Base-by-base conservation (phyloP, 371 early-diverging fungal genomes). In the Neoconidiobolus thromboides region DNA sequence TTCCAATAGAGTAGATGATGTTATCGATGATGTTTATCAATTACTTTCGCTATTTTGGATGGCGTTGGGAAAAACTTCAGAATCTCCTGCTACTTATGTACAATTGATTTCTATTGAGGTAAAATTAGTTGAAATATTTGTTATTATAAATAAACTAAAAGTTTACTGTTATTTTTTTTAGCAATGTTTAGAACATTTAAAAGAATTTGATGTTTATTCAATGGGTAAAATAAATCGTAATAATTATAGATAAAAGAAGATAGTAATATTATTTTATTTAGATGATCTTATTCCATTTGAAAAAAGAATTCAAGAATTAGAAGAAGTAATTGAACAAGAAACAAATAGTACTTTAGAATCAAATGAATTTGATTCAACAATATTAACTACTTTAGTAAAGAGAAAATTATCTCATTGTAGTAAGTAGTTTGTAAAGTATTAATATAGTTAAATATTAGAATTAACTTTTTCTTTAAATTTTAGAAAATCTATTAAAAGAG, bases 21-120 rank as follows among this genome's bases (percentile, higher is more conserved):
- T 85, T 15, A 65, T 87, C n/a, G 86, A 87, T 60, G 86, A 85
- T 50, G 81, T 83, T 61, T 85, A 82, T 76, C 81, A 84, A 47
- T 70, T 87, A 48, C 72, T 87, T 36, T 84, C 85, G 6, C 67
- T 87, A 55, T 87, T 85, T 63, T 87, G 81, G 62, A 77, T 87
- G 78, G 83, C 82, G 15, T 63, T 85, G 43, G 87, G 87, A 14
- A 83, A 83, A 62, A 84, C 79, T 65, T 74, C 77, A 56, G 85
- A 87, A 68, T 76, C 79, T 60, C 86, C 87, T 9, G 87, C 87
- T 40, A 83, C 84, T 0, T 85, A 87, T 67, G 84, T 81, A 1
- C 85, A 87, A 60, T 67, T 87, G 54, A 76, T 82, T 0, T 85
- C 87, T 2, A 81, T 84, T 56, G 83, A 84, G 76, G 86, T 83